Percentiles rank a stretch among this genome's conserved stretches.
These are phyloP conservation scores for Thalia dealbata DNA, from an alignment of 176 grass and related monocot genomes.

Conservation along the genomic window DNA sequence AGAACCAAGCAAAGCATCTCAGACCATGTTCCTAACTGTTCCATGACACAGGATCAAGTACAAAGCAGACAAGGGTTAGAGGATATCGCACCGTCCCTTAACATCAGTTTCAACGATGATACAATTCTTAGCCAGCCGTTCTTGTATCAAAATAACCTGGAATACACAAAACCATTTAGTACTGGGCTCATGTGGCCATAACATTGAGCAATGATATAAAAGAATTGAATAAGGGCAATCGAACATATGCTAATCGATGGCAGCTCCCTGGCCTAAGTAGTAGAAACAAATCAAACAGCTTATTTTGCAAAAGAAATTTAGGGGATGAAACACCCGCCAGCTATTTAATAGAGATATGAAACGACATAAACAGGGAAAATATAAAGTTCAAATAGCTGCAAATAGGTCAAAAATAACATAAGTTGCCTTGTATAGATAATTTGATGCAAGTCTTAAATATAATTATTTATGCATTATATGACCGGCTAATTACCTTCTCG, in stretches of 20 bases:
- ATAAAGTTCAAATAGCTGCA: background rate
- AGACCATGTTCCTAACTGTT: background rate
- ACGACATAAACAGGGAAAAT: background rate
- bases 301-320: too few species aligned
- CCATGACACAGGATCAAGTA: conserved; percentile 12
- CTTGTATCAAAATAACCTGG: conserved; percentile 97
- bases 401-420: background rate
- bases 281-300: background rate
- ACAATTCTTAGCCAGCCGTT: conserved; percentile 91
- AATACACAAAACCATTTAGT: conserved; percentile 26
- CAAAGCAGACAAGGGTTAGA: background rate
- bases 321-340: background rate
- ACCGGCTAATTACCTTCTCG: conserved; percentile 57
- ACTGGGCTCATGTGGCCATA: background rate
- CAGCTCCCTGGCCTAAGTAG: background rate
- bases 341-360: background rate
- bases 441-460: too few species aligned
- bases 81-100: conserved; percentile 59
- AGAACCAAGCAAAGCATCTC: background rate
- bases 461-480: background rate
- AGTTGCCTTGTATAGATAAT: too few species aligned
- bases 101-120: conserved; percentile 79
- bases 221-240: background rate
- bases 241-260: background rate
- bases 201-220: conserved; percentile 8